Conservation (phyloP, 2,329 filamentous ascomycete species). For the Phoma sp. region DNA sequence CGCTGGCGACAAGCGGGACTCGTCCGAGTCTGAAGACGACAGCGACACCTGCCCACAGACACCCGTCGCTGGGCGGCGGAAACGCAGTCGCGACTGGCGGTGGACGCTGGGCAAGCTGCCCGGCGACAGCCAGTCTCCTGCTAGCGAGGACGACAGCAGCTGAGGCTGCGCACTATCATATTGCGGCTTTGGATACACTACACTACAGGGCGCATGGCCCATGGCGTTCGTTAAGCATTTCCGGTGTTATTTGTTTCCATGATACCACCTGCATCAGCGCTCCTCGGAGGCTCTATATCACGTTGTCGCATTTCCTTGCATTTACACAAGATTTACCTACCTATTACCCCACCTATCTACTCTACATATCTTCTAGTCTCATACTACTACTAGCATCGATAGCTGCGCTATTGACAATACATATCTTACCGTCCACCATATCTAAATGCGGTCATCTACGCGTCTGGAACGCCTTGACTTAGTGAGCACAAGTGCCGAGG, state of each 20-base stretch:
- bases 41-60: slow-evolving; percentile 59
- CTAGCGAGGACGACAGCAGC: slow-evolving; percentile 38
- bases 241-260: slow-evolving; percentile 34
- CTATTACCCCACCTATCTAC: not conserved
- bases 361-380: slow-evolving; percentile 13
- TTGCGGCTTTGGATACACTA: slow-evolving; percentile 12
- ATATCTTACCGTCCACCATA: slow-evolving; percentile 1
- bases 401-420: slow-evolving; percentile 20
- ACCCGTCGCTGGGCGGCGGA: slow-evolving; percentile 59
- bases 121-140: slow-evolving; percentile 26
- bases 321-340: not conserved
- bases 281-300: slow-evolving; percentile 7
- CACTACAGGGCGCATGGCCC: slow-evolving; percentile 17
- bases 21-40: slow-evolving; percentile 52
- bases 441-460: not conserved
- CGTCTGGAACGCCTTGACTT: not conserved
- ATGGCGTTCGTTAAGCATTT: slow-evolving; percentile 36
- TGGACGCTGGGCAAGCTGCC: slow-evolving; percentile 61
- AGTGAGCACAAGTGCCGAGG: not conserved
- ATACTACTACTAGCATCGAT: slow-evolving; percentile 12
- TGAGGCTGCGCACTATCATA: slow-evolving; percentile 15
- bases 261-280: slow-evolving; percentile 32
- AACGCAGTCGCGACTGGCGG: slow-evolving; percentile 61
- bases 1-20: slow-evolving; percentile 53
- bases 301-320: slow-evolving; percentile 7